Evolutionary conservation across 2,329 filamentous ascomycete species (phyloP), one percentile per base, ranked within the genome.

Genomic region (Alternaria panax): DNA sequence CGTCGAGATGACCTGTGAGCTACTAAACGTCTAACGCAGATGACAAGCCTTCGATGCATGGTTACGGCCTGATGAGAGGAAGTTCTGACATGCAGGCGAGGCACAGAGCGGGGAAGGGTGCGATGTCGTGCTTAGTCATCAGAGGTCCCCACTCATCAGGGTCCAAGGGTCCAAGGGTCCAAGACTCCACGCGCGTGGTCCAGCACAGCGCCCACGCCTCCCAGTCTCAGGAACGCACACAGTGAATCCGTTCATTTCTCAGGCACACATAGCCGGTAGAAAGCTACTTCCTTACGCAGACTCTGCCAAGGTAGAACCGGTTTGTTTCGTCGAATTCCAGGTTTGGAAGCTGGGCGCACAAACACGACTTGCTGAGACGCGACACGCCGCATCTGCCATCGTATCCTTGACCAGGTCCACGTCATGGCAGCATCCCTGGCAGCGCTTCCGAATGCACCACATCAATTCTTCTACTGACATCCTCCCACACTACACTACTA

Each of bases 401-500:
- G 48, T 43, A 54, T 43, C 24, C 54, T 42, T 43, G 58, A 50
- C 41, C 41, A 16, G 45, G 45, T 51, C 34, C 54, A 60, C 48
- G 58, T 57, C 58, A 60, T 57, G 45, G 32, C 38, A 51, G 16
- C 2, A 20, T 5, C 11, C 30, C n/a, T 20, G n/a, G 4, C 32
- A 40, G 34, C 22, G 25, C 32, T 16, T 28, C 40, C 32, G 20
- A 51, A 16, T 7, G 20, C 3, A 2, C 8, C 4, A 25, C 5
- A 24, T 7, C 20, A n/a, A 6, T 7, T 18, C 14, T 2, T 4
- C 11, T 8, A n/a, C 45, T 24, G 1, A 18, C 7, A n/a, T 0
- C 2, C 20, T 12, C 8, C 4, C 4, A 2, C 1, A 24, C 3
- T 3, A 25, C 11, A 24, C 20, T 8, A 36, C 18, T 2, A 25